A percentile compares a stretch with the other conserved stretches of the same genome.
Conservation (phyloP, 1,284 basidiomycete genomes). For the Filobasidium uniguttulatum region DNA sequence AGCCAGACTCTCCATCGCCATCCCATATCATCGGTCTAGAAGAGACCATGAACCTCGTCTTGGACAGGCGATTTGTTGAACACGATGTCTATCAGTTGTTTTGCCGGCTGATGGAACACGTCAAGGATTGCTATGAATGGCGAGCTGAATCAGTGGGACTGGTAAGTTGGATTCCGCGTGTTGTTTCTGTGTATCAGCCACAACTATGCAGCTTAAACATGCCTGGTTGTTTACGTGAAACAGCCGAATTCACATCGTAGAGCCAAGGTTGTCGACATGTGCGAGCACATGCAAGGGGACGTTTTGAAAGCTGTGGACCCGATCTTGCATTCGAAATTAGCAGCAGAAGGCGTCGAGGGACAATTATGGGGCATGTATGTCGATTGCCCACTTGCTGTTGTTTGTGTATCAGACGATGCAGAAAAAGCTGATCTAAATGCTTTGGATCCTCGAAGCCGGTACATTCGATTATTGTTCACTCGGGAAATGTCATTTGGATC, state of each 20-base stretch:
- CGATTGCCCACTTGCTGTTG: constrained; percentile 1
- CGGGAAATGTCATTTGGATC: constrained; percentile 60
- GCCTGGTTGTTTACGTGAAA: constrained; percentile 40
- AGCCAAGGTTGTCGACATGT: constrained; percentile 67
- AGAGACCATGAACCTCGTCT: constrained; percentile 17
- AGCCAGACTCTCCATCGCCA: constrained; percentile 1
- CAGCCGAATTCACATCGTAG: constrained; percentile 13
- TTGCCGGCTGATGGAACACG: constrained; percentile 56
- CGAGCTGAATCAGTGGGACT: constrained; percentile 38
- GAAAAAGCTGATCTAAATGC: not conserved
- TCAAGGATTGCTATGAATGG: constrained; percentile 82
- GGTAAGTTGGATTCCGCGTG: not conserved
- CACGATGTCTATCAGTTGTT: constrained; percentile 72
- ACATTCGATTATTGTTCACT: constrained; percentile 78
- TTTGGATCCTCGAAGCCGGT: constrained; percentile 47
- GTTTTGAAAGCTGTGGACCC: constrained; percentile 67
- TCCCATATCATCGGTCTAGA: constrained; percentile 22
- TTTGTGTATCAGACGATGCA: not conserved
- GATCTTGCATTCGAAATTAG: constrained; percentile 58
- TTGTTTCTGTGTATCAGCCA: not conserved
- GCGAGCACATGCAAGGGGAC: constrained; percentile 59
- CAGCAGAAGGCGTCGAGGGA: constrained; percentile 68
- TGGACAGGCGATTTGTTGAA: constrained; percentile 34
- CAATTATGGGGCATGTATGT: constrained; percentile 86
- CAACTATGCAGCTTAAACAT: too few species aligned